These are phyloP conservation scores for Microbotryum scabiosae DNA, from an alignment of 1,284 basidiomycete genomes.

Conservation along the genomic window DNA sequence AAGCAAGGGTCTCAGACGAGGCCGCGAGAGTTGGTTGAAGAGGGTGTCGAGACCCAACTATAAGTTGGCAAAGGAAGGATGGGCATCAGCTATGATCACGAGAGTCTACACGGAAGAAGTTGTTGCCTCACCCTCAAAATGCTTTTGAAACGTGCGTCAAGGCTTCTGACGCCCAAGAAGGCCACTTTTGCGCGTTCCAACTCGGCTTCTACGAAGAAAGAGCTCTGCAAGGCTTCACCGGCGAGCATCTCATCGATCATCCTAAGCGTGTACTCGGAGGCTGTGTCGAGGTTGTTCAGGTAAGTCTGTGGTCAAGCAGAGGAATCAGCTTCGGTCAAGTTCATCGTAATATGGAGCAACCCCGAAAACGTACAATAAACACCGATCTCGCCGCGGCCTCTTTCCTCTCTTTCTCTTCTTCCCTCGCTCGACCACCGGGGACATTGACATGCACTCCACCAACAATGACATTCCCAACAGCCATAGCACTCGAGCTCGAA, in stretches of 20 bases:
- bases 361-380: slow-evolving; percentile 60
- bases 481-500: neutral
- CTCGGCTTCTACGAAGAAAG: slow-evolving; percentile 57
- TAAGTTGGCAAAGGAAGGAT: slow-evolving; percentile 16
- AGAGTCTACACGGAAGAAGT: neutral
- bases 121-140: slow-evolving; percentile 57
- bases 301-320: slow-evolving; percentile 51
- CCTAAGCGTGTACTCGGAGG: slow-evolving; percentile 73
- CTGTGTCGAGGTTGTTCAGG: slow-evolving; percentile 81
- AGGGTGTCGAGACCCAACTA: slow-evolving; percentile 83
- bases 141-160: slow-evolving; percentile 58
- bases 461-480: too few relatives aligned
- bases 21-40: slow-evolving; percentile 83
- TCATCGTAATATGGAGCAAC: neutral
- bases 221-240: slow-evolving; percentile 54
- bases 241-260: slow-evolving; percentile 60
- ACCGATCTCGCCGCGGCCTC: slow-evolving; percentile 67
- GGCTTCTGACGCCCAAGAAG: slow-evolving; percentile 48
- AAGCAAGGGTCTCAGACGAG: slow-evolving; percentile 71
- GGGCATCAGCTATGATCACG: slow-evolving; percentile 11
- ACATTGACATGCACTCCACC: slow-evolving; percentile 39
- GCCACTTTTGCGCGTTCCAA: slow-evolving; percentile 45
- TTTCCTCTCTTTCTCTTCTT: slow-evolving; percentile 53
- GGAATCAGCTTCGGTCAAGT: neutral
- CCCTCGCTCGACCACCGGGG: slow-evolving; percentile 41